Base-by-base conservation (phyloP, 2,329 filamentous ascomycete genomes). In the Microcyclospora tardicrescens region DNA sequence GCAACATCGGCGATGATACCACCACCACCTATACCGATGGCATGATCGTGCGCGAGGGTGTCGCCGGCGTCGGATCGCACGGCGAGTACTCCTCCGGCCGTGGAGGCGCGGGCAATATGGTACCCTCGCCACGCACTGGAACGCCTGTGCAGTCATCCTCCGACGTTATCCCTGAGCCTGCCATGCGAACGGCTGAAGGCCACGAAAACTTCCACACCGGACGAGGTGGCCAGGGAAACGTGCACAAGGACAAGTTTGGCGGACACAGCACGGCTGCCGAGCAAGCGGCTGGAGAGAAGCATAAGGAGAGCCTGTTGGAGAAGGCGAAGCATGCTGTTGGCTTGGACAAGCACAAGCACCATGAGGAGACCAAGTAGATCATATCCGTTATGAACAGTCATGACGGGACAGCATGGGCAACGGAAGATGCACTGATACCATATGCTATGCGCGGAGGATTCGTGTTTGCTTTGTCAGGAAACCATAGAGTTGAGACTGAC, bases 1-100 rank as follows among this genome's bases (percentile, higher is more conserved):
- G 72, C 45, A 77, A 77, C 55, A 75, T 76, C 44, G 66, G 69
- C 41, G 61, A 60, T 28, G 72, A 75, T 50, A 15, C 30, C 5
- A 36, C 53, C 24, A 65, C 60, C 19, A 51, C 63, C 15, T 68
- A 68, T 52, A 57, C 58, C 34, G 65, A 67, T 44, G 65, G 59
- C 43, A 58, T 55, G 46, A 66, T 69, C 42, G 54, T 65, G 31
- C 65, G 65, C 51, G 65, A 68, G 54, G 65, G 64, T 43, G 35
- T 57, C 24, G 51, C 57, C 41, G 63, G 62, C 47, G 56, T 61
- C 34, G 55, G 59, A 30, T 40, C 36, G 11, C 50, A 58, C 33
- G 55, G 55, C 15, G 60, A 64, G 13, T 67, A 61, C 56, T 64
- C 60, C 32, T 42, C 47, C 36, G 56, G 56, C 27, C 54, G 56